Percentiles rank a stretch among this genome's conserved stretches.
Conservation (phyloP, 352 stramenopile species). For the Globisporangium spinosum region DNA sequence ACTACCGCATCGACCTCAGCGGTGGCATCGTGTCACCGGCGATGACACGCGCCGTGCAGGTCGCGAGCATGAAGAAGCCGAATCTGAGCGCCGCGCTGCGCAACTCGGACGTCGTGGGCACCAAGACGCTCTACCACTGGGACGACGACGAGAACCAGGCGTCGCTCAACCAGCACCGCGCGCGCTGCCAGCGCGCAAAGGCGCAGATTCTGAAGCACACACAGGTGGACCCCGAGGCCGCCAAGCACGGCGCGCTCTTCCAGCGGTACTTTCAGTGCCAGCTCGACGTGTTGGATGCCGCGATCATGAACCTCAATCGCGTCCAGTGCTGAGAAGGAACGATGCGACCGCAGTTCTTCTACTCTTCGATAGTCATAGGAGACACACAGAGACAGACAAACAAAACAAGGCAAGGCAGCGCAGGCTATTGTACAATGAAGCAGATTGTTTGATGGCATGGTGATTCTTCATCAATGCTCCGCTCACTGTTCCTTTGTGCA, state of each 20-base stretch:
- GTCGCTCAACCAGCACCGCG: slow-evolving; percentile 15
- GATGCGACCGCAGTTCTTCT: background rate
- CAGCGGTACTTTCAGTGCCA: slow-evolving; percentile 21
- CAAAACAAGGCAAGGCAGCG: background rate
- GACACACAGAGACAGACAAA: background rate
- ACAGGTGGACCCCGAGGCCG: slow-evolving; percentile 12
- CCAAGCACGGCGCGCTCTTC: slow-evolving; percentile 19
- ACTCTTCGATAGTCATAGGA: background rate
- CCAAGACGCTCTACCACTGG: slow-evolving; percentile 23
- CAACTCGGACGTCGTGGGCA: slow-evolving; percentile 20
- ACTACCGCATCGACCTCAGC: slow-evolving; percentile 24
- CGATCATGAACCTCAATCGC: slow-evolving; percentile 16
- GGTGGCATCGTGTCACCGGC: slow-evolving; percentile 24
- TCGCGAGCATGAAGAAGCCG: slow-evolving; percentile 31
- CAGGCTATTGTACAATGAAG: slow-evolving; percentile 6
- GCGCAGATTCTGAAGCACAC: slow-evolving; percentile 14
- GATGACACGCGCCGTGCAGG: slow-evolving; percentile 31
- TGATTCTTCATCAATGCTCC: background rate
- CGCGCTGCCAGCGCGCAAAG: slow-evolving; percentile 10
- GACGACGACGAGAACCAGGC: slow-evolving; percentile 21
- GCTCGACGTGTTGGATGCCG: slow-evolving; percentile 19
- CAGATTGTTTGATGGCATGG: background rate
- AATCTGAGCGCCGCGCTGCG: slow-evolving; percentile 30
- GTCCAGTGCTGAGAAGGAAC: slow-evolving; percentile 12
- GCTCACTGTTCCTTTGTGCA: background rate